Evolutionary conservation across 257 asterid species (phyloP).

Genomic region (Catharanthus roseus): DNA sequence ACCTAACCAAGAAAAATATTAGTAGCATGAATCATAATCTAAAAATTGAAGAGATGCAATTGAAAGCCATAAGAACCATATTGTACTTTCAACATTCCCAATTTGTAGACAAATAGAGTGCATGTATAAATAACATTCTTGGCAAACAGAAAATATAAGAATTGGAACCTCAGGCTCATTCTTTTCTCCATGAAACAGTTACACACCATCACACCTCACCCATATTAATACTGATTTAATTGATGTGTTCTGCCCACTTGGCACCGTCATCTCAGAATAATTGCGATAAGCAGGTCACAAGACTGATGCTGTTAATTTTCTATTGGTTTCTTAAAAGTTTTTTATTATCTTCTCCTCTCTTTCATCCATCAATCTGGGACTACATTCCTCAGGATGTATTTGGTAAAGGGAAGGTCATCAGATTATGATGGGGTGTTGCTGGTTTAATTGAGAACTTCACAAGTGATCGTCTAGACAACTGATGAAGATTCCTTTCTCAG

Average conservation of each 20-base stretch:
- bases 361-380: background rate
- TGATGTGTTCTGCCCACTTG: background rate
- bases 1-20: slow-evolving; percentile 36
- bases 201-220: background rate
- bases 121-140: background rate
- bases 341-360: background rate
- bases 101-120: background rate
- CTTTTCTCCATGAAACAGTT: background rate
- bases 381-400: background rate
- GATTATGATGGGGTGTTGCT: background rate
- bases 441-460: background rate
- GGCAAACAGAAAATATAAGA: background rate
- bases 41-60: background rate
- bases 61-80: background rate
- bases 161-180: background rate
- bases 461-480: background rate
- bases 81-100: background rate
- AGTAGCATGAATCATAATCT: background rate
- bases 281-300: background rate
- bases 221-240: background rate
- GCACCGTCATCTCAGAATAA: too few relatives aligned
- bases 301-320: background rate
- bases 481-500: background rate
- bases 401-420: background rate
- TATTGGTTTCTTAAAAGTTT: background rate